Evolutionary conservation across 768 basidiomycete species (phyloP), one percentile per base, ranked within the genome.

Genomic region (Pleurotus ostreatus): DNA sequence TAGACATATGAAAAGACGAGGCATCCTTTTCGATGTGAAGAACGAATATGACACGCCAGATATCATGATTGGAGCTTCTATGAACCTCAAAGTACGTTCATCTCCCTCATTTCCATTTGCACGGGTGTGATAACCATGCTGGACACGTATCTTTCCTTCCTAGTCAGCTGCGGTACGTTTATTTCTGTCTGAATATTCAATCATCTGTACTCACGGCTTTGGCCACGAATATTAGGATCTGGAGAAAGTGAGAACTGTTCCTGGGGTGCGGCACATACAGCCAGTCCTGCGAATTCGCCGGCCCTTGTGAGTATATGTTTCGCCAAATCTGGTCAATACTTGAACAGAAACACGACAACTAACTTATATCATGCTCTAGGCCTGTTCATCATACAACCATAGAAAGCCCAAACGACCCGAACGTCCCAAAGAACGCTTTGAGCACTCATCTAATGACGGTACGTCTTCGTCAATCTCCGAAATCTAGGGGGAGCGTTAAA

Each of bases 11-110:
- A 70, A 68, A 57, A 72, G 74, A 58, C 74, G 80, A 16, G 71
- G 66, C 8, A 70, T 83, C 16, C 56, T 61, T 1, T 80, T 80
- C 59, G 61, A 75, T 18, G 76, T 84, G 7, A 70, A 74, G 49
- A 77, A 74, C 59, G 81, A 81, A 59, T 88, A 75, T 68, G 73
- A 84, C 51, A 61, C 74, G 0, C 69, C 71, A 2, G 80, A 76
- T 1, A 58, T 88, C 12, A 86, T 88, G 63, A 69, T 82, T 25
- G 86, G 86, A 5, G 85, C 80, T 22, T 73, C 80, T 41, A 60
- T 87, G 49, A 76, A 75, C n/a, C 60, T 87, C 39, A 63, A 68
- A 39, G 79, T 78, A 55, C 58, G 73, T 72, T 20, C 43, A 18
- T 46, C 46, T 54, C 55, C 25, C 38, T 37, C 39, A 5, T 26